Evolutionary conservation across 2,329 filamentous ascomycete species (phyloP), one percentile per base, ranked within the genome.

Genomic region (Thyridium curvatum): DNA sequence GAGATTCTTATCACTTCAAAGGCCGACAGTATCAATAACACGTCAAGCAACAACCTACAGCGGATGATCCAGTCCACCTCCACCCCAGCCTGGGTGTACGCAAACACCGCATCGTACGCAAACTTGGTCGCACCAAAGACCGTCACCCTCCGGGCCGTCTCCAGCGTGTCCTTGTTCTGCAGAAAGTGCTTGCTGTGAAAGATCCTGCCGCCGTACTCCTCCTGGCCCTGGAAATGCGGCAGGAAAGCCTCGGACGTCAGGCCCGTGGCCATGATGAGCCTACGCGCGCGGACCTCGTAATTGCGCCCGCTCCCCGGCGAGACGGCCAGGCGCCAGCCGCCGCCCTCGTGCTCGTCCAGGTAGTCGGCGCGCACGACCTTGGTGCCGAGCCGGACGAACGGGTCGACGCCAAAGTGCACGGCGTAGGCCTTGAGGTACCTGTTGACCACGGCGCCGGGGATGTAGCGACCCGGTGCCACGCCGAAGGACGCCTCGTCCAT

Each of bases 111-210:
- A 55, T 86, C 82, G 65, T 72, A 83, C 0, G 77, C 79, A 2
- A 72, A 79, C 53, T 86, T 86, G 3, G 69, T 73, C 3, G 71
- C 76, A 3, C 82, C 82, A 12, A 84, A 66, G 1, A 86, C 69
- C 0, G 75, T 71, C 16, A 71, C 62, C 8, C 18, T 17, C 21
- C 10, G 6, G 14, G 62, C 59, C 2, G 59, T 58, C 15, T 63
- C 47, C 3, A 77, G 47, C 0, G 62, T 64, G 21, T 62, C 55
- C 1, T 55, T 53, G 37, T 72, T 47, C 40, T 64, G 50, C 9
- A 54, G 49, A 21, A 78, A 65, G 29, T 75, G 60, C 33, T 62
- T 68, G 13, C 57, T 58, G 41, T 79, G 74, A 44, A 77, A 76
- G 1, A 78, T 43, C 2, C 64, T 65, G 6, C 50, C 60, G 0